Percentiles rank a stretch among this genome's conserved stretches.
phyloP scores from a whole-genome alignment of 176 grass and related monocot species.

The Otatea glauca region DNA sequence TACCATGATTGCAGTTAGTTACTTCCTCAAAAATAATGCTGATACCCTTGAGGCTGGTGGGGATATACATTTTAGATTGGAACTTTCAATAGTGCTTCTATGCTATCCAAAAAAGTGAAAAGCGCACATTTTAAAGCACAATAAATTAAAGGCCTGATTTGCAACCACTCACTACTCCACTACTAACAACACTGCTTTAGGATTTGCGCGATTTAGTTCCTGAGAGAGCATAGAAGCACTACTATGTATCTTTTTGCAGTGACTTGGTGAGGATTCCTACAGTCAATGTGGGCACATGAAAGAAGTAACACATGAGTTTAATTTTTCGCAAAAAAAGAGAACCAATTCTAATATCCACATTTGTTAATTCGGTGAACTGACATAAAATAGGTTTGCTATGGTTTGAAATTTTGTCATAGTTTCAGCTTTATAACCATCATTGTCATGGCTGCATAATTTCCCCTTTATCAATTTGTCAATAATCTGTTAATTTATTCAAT shows the following conservation, averaged over 20 bases:
- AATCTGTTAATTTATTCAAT: neutral
- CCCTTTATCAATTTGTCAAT: conserved; percentile 15
- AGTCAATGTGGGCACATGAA: neutral
- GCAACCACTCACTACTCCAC: conserved; percentile 6
- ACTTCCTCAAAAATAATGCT: conserved; percentile 15
- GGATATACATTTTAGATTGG: conserved; percentile 16
- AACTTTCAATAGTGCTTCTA: neutral
- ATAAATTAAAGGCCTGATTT: conserved; percentile 6
- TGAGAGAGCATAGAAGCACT: neutral
- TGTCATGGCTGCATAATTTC: neutral
- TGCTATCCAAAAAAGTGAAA: neutral
- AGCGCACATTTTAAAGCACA: neutral
- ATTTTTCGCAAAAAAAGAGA: conserved; percentile 2
- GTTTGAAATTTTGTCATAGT: neutral
- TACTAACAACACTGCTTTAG: neutral
- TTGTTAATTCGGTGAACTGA: conserved; percentile 32
- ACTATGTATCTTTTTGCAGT: neutral
- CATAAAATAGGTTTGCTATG: neutral
- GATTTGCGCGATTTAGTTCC: conserved; percentile 17
- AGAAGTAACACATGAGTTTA: neutral
- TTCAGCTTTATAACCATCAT: conserved; percentile 7
- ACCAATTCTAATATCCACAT: neutral
- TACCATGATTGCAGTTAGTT: neutral
- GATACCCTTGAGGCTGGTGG: neutral
- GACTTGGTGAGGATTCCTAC: neutral